Conservation (phyloP, 1,284 basidiomycete species). For the Rhodotorula sp. region DNA sequence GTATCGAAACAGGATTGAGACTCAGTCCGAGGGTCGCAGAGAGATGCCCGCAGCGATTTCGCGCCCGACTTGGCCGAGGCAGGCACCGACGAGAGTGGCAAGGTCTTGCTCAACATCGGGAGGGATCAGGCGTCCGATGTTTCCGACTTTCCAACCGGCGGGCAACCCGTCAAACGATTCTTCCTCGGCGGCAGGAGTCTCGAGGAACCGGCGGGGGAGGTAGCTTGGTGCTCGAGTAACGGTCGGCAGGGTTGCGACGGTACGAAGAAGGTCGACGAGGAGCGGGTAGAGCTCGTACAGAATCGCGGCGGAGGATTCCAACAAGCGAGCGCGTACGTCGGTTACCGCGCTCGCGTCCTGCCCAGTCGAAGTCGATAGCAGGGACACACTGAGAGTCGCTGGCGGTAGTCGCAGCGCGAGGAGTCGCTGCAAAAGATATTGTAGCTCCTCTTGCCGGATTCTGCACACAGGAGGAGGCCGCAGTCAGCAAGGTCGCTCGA, state of each 20-base stretch:
- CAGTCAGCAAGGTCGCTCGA: no score
- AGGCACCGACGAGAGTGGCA: conserved; percentile 8
- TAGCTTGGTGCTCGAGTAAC: conserved; percentile 22
- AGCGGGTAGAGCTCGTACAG: conserved; percentile 79
- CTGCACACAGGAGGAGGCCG: conserved; percentile 51
- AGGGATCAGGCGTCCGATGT: background rate
- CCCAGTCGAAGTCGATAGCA: conserved; percentile 58
- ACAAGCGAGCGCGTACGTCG: conserved; percentile 62
- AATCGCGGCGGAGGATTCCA: conserved; percentile 70
- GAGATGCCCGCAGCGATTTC: conserved; percentile 23
- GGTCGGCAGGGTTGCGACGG: conserved; percentile 8
- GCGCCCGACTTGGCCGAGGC: conserved; percentile 15
- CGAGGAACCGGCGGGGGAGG: background rate
- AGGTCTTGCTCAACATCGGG: conserved; percentile 8
- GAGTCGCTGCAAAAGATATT: conserved; percentile 78
- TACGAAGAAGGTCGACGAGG: conserved; percentile 63
- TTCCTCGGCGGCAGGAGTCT: background rate
- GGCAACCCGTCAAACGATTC: conserved; percentile 18
- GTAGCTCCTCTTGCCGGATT: conserved; percentile 80
- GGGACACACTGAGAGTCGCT: conserved; percentile 67
- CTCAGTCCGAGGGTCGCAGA: background rate
- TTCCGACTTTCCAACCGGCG: conserved; percentile 8
- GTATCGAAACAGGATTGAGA: background rate
- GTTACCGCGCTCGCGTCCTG: conserved; percentile 1
- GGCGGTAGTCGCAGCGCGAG: conserved; percentile 66